Evolutionary conservation across 345 rosid genomes (phyloP).

Genomic region (Luvunga scandens): DNA sequence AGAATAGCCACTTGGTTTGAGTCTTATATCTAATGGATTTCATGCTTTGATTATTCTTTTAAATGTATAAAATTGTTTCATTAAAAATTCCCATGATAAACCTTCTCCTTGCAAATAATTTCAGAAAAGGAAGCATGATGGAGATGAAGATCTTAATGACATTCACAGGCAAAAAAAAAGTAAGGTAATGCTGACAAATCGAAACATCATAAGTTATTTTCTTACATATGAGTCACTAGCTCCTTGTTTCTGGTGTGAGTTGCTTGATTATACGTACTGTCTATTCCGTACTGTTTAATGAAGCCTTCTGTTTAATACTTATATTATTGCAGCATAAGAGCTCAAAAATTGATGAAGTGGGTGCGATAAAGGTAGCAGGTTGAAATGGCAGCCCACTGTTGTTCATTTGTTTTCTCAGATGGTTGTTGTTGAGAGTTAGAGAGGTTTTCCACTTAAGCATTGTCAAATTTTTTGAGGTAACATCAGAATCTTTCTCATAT

Average conservation of each 20-base stretch:
- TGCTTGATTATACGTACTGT: neutral
- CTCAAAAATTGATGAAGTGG: constrained; percentile 83
- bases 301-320: neutral
- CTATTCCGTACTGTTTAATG: constrained; percentile 7
- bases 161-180: constrained; percentile 84
- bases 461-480: constrained; percentile 57
- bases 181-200: constrained; percentile 58
- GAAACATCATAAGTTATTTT: neutral
- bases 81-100: constrained; percentile 8
- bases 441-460: constrained; percentile 39
- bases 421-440: constrained; percentile 51
- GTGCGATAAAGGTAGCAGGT: constrained; percentile 87
- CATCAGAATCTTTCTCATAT: constrained; percentile 2
- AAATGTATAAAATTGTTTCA: neutral
- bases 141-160: constrained; percentile 86
- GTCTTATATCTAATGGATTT: neutral
- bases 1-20: neutral
- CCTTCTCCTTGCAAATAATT: constrained; percentile 18
- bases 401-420: constrained; percentile 31
- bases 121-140: constrained; percentile 97
- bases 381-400: constrained; percentile 37
- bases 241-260: constrained; percentile 6
- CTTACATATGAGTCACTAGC: neutral
- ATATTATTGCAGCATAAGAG: constrained; percentile 77
- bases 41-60: neutral